A percentile compares a stretch with the other conserved stretches of the same genome.
Evolutionary conservation across 2,329 filamentous ascomycete species (phyloP).

Genomic region (Ophiostoma sp.): DNA sequence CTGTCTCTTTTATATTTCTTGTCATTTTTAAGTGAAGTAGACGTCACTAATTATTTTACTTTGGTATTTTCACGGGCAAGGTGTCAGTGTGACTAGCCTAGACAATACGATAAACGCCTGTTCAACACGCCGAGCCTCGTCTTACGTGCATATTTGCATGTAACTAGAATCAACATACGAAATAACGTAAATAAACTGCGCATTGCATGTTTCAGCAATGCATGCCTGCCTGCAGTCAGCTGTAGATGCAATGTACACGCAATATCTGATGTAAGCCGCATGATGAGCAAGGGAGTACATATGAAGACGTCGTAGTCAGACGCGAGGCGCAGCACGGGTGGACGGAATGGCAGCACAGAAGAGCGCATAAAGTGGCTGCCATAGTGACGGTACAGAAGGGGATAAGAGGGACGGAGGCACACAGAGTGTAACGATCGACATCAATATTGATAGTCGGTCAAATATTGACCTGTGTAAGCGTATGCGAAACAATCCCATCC

Average conservation of each 20-base stretch:
- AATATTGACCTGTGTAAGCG: conserved; percentile 1
- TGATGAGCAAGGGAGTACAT: not conserved
- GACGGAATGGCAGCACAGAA: not conserved
- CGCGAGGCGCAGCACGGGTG: conserved; percentile 3
- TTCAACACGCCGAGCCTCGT: not conserved
- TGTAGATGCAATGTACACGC: not conserved
- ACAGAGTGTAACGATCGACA: not conserved
- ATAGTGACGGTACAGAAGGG: not conserved
- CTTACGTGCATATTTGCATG: not conserved
- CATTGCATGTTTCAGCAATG: conserved; percentile 6
- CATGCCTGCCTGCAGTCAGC: not conserved
- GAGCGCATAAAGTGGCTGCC: not conserved
- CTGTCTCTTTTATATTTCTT: not conserved
- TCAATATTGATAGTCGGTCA: not conserved
- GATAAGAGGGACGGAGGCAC: not conserved
- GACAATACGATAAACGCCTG: not conserved
- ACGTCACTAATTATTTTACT: not conserved
- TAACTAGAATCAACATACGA: not conserved
- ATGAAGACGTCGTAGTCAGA: not conserved
- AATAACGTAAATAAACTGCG: not conserved
- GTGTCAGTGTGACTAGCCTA: not conserved
- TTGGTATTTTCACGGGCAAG: not conserved
- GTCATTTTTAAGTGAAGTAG: not conserved
- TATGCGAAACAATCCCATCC: not conserved
- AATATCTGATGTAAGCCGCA: not conserved